phyloP scores from a whole-genome alignment of 306 rosid genomes.

The Quercus dentata region DNA sequence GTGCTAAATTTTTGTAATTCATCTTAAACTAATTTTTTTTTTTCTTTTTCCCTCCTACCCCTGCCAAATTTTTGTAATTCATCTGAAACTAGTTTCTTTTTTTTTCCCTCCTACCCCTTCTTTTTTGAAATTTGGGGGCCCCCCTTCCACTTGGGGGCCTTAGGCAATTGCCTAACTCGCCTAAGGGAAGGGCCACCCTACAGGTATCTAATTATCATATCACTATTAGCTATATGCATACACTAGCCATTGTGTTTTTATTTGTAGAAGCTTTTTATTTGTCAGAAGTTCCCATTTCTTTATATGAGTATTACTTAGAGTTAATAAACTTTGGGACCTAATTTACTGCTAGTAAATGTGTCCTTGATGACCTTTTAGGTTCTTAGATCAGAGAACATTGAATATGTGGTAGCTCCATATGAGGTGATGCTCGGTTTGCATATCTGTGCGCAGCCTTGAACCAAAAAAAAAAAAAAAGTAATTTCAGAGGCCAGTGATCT shows the following conservation, averaged over 20 bases:
- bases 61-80: too few species aligned
- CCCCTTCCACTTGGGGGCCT: too few species aligned
- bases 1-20: too few species aligned
- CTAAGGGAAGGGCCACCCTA: too few species aligned
- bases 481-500: conserved; percentile 74
- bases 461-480: conserved; percentile 61
- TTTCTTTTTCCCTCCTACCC: too few species aligned
- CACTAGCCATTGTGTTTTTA: not conserved
- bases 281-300: not conserved
- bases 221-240: not conserved
- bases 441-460: conserved; percentile 61
- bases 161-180: too few species aligned
- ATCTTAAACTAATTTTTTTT: too few species aligned
- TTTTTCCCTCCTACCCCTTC: too few species aligned
- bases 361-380: conserved; percentile 36
- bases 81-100: too few species aligned
- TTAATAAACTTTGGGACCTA: not conserved
- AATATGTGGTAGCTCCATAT: conserved; percentile 94
- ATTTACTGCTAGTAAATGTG: not conserved
- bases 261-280: not conserved
- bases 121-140: too few species aligned
- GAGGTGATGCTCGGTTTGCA: conserved; percentile 97
- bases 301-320: not conserved
- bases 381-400: conserved; percentile 73
- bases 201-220: not conserved